Percentiles rank a stretch among this genome's conserved stretches.
Conservation (phyloP, 495 filamentous ascomycete species). For the Xylaria sp. region DNA sequence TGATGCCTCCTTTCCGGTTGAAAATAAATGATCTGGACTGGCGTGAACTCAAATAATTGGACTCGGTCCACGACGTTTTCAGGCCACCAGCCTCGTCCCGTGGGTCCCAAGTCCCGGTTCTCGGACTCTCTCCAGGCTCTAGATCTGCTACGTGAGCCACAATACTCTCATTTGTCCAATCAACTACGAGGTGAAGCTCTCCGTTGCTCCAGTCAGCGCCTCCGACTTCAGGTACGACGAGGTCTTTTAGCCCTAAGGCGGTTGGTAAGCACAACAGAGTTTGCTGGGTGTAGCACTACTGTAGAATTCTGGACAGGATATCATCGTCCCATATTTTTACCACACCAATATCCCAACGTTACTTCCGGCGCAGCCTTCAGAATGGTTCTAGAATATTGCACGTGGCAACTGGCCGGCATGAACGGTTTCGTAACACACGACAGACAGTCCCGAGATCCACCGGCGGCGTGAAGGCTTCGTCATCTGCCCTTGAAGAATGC, state of each 20-base stretch:
- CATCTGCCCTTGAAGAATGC: background rate
- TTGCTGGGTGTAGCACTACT: conserved; percentile 21
- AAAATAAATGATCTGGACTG: background rate
- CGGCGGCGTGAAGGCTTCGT: conserved; percentile 1
- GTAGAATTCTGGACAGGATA: conserved; percentile 15
- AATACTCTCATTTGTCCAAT: conserved; percentile 7
- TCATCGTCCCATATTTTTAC: conserved; percentile 15
- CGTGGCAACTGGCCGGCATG: conserved; percentile 1
- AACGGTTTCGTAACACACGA: background rate
- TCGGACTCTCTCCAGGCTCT: conserved; percentile 37
- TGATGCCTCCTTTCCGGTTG: background rate
- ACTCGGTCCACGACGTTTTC: background rate
- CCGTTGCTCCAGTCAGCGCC: conserved; percentile 6
- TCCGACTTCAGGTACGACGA: background rate
- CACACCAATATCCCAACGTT: background rate
- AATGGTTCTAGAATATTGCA: conserved; percentile 12
- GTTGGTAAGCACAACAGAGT: conserved; percentile 19
- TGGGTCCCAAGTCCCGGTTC: conserved; percentile 31
- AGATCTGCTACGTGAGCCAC: conserved; percentile 16
- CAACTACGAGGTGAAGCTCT: conserved; percentile 4
- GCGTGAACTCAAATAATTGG: conserved; percentile 1
- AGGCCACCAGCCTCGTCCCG: conserved; percentile 15
- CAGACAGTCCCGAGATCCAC: background rate
- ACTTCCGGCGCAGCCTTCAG: conserved; percentile 1
- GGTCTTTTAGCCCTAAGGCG: conserved; percentile 8